These are phyloP conservation scores for Phytopythium sindhum DNA, from an alignment of 352 stramenopile species.

Conservation along the genomic window DNA sequence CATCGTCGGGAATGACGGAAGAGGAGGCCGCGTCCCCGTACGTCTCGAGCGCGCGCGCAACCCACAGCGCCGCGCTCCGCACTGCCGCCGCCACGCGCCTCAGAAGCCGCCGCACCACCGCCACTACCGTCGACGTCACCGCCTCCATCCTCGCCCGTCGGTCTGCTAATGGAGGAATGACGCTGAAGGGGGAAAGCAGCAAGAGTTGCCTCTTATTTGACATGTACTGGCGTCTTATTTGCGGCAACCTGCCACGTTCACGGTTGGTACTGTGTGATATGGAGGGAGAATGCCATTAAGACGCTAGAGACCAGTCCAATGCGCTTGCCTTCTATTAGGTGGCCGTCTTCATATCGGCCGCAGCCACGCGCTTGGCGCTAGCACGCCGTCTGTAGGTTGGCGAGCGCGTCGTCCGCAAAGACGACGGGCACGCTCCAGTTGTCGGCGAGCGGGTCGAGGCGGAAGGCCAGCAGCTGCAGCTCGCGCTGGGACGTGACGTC, in stretches of 20 bases:
- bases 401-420: conserved; percentile 35
- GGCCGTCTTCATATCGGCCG: no score
- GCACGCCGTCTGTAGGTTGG: conserved; percentile 45
- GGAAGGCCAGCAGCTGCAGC: conserved; percentile 48
- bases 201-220: not conserved
- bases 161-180: not conserved
- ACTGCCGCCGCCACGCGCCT: not conserved
- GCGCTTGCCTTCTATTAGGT: not conserved
- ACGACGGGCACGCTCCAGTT: conserved; percentile 36
- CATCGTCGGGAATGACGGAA: not conserved
- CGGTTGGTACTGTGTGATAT: no score
- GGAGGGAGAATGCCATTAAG: not conserved
- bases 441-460: conserved; percentile 26
- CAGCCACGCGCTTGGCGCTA: conserved; percentile 18
- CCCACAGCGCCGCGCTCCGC: not conserved
- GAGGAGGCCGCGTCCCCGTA: not conserved
- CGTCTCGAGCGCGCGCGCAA: not conserved
- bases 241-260: not conserved
- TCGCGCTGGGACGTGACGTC: conserved; percentile 38
- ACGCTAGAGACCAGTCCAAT: not conserved
- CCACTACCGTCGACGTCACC: not conserved
- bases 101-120: not conserved
- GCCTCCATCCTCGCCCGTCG: not conserved
- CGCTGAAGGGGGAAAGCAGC: not conserved
- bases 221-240: not conserved